Percentiles rank a stretch among this genome's conserved stretches.
Conservation (phyloP, 768 basidiomycete genomes). For the Paxillus rubicundulus region DNA sequence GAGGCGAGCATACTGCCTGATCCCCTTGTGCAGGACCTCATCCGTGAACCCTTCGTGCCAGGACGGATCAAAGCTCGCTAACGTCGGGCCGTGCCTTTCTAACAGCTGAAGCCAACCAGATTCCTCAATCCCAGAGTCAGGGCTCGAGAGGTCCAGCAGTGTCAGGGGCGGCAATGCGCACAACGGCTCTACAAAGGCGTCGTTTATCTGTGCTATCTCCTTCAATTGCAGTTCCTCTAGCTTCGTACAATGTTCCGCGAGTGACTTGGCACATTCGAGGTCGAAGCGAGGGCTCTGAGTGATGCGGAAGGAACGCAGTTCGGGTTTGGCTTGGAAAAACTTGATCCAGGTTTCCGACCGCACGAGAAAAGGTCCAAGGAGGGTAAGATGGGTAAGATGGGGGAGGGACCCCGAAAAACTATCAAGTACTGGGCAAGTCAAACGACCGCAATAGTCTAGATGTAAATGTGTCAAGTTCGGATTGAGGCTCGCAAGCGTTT, state of each 20-base stretch:
- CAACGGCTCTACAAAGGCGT: constrained; percentile 60
- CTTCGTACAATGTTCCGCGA: constrained; percentile 49
- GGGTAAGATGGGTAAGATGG: constrained; percentile 65
- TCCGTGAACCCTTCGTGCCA: constrained; percentile 65
- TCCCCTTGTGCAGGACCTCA: constrained; percentile 54
- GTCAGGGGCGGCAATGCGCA: constrained; percentile 38
- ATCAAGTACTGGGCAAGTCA: constrained; percentile 59
- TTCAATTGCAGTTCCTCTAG: constrained; percentile 74
- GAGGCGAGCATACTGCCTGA: constrained; percentile 45
- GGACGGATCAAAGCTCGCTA: constrained; percentile 69
- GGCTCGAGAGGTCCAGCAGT: constrained; percentile 68
- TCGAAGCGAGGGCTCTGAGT: constrained; percentile 87
- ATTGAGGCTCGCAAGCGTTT: constrained; percentile 74
- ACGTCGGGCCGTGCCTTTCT: constrained; percentile 45
- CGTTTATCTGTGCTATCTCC: constrained; percentile 70
- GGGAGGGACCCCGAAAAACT: constrained; percentile 64
- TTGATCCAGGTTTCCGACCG: constrained; percentile 66
- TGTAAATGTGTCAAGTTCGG: constrained; percentile 77
- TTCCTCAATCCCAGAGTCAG: constrained; percentile 52
- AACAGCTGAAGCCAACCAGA: constrained; percentile 57
- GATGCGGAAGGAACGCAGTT: constrained; percentile 72
- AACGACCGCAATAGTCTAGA: constrained; percentile 83
- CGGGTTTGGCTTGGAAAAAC: constrained; percentile 66
- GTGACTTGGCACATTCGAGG: constrained; percentile 55
- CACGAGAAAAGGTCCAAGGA: constrained; percentile 88